These are phyloP conservation scores for Diplodia mutila DNA, from an alignment of 2,329 filamentous ascomycete genomes.

Conservation along the genomic window DNA sequence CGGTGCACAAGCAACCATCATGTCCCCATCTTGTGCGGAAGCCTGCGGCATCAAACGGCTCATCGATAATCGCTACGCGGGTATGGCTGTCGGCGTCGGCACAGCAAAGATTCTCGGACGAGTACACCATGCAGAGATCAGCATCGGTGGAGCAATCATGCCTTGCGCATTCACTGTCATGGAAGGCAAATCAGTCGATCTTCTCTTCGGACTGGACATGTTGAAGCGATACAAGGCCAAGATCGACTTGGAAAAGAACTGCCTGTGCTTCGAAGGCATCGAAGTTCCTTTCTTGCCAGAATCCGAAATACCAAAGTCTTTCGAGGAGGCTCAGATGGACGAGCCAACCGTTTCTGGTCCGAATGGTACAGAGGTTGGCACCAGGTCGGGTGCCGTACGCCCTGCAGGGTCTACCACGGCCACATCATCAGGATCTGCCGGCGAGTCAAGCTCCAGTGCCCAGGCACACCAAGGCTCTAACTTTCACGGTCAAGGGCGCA, in stretches of 20 bases:
- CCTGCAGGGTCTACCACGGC: constrained; percentile 49
- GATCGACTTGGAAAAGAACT: constrained; percentile 84
- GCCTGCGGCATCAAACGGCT: constrained; percentile 94
- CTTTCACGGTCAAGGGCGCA: constrained; percentile 39
- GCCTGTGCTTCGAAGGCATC: constrained; percentile 83
- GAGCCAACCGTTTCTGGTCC: constrained; percentile 86
- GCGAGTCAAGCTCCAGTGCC: constrained; percentile 16
- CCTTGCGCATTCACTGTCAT: constrained; percentile 98
- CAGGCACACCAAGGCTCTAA: constrained; percentile 16
- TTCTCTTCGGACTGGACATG: constrained; percentile 94
- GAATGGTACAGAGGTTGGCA: constrained; percentile 85
- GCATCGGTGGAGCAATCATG: constrained; percentile 83
- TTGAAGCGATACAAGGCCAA: constrained; percentile 92
- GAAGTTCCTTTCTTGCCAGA: constrained; percentile 91
- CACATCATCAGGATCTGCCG: constrained; percentile 28
- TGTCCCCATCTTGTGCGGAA: constrained; percentile 92
- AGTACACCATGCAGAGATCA: constrained; percentile 93
- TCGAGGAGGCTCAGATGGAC: constrained; percentile 70
- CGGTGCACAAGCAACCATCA: constrained; percentile 96
- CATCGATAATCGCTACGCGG: constrained; percentile 88
- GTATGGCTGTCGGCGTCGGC: constrained; percentile 89
- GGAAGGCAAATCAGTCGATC: constrained; percentile 96
- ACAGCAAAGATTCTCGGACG: constrained; percentile 93
- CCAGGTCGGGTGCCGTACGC: constrained; percentile 76
- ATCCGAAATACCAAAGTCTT: constrained; percentile 86